phyloP scores from a whole-genome alignment of 192 early-diverging fungal species.

The Mortierella antarctica region DNA sequence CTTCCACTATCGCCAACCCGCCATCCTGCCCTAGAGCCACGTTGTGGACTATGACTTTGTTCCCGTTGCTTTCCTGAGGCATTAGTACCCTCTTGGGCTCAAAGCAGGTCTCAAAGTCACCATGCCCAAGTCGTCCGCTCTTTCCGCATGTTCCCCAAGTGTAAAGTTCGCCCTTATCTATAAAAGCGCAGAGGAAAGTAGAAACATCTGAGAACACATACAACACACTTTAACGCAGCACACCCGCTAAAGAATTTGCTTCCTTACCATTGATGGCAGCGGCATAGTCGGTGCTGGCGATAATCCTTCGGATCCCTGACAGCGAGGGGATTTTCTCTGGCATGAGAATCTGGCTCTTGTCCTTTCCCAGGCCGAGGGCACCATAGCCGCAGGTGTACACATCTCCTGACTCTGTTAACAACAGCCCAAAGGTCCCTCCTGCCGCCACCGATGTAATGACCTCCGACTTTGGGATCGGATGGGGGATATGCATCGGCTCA shows the following conservation, averaged over 20 bases:
- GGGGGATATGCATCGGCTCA: slow-evolving; percentile 62
- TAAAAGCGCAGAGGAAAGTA: neutral
- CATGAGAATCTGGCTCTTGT: slow-evolving; percentile 57
- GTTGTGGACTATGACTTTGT: slow-evolving; percentile 26
- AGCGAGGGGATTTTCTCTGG: slow-evolving; percentile 56
- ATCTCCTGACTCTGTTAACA: slow-evolving; percentile 58
- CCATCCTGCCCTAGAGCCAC: slow-evolving; percentile 44
- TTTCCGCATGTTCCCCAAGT: slow-evolving; percentile 49
- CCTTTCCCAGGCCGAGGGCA: slow-evolving; percentile 65
- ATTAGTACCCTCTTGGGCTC: slow-evolving; percentile 26
- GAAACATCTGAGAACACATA: neutral
- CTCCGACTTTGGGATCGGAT: slow-evolving; percentile 45
- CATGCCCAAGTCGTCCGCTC: slow-evolving; percentile 47
- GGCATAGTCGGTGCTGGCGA: slow-evolving; percentile 73
- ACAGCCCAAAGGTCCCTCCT: slow-evolving; percentile 69
- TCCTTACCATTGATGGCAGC: slow-evolving; percentile 60
- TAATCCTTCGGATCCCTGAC: slow-evolving; percentile 54
- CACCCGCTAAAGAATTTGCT: neutral
- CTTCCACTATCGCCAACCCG: slow-evolving; percentile 34
- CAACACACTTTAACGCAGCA: neutral
- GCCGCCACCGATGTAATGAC: slow-evolving; percentile 67
- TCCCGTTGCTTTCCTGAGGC: slow-evolving; percentile 31
- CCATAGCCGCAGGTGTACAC: slow-evolving; percentile 78
- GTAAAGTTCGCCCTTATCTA: slow-evolving; percentile 42
- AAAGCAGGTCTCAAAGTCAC: slow-evolving; percentile 34